Evolutionary conservation across 2,329 filamentous ascomycete genomes (phyloP), one percentile per base, ranked within the genome.

Genomic region (Lithohypha guttulata): DNA sequence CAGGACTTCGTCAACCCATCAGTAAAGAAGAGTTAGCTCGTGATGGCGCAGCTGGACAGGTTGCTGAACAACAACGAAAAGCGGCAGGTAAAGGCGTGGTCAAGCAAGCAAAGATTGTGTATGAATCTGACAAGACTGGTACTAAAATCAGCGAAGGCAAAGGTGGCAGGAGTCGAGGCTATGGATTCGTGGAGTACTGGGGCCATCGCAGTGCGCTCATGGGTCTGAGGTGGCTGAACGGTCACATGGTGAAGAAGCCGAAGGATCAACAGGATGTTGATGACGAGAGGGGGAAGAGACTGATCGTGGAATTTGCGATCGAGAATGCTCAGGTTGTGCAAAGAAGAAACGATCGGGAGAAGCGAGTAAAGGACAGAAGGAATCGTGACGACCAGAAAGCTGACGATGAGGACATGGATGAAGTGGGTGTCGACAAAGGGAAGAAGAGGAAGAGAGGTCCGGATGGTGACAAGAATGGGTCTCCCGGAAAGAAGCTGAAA

Each of bases 291-390:
- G 89, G 85, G 58, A 87, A 91, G 61, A 73, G 91, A 9, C 64
- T 98, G 36, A 85, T 98, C 55, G 89, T 89, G 25, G 93, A 98
- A 60, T 98, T 98, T 58, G 86, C 91, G 14, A 94, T 98, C 58
- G 91, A 98, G 63, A 98, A 98, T 53, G 87, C 85, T 1, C 87
- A 95, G 55, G 91, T 98, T 1, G 81, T 98, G n/a, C 74, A 79
- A 50, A 73, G 91, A 47, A 73, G 93, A 39, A 74, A 69, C 44
- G 75, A 79, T 45, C 66, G 66, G 34, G 79, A 85, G 55, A 59
- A 63, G 36, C 75, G 43, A 34, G 43, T 36, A 20, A 38, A 34
- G 30, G 42, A 43, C 28, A 19, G 43, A 25, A 35, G 28, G 57
- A 56, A 50, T 53, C 53, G 27, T 9, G 29, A 62, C 56, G 51